Conservation (phyloP, 164 flowering plant genomes). For the Macadamia integrifolia region DNA sequence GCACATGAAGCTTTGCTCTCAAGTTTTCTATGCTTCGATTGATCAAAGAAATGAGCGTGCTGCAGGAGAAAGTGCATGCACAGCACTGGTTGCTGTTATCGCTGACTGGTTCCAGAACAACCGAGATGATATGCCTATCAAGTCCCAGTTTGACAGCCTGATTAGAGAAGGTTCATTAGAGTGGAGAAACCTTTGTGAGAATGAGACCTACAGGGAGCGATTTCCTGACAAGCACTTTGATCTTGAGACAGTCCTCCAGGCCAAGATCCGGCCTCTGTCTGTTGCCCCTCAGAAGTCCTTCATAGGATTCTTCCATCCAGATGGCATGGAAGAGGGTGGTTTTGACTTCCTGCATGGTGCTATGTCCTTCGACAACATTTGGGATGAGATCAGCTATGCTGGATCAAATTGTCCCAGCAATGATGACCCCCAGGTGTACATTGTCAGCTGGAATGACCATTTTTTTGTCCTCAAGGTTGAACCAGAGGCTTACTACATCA, state of each 20-base stretch:
- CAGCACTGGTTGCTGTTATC: conserved; percentile 92
- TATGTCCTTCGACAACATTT: conserved; percentile 94
- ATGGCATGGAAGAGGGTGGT: conserved; percentile 67
- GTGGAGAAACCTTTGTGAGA: conserved; percentile 91
- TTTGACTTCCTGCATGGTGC: conserved; percentile 85
- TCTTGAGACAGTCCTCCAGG: conserved; percentile 88
- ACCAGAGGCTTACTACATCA: conserved; percentile 77
- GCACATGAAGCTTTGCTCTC: conserved; percentile 65
- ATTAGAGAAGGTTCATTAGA: conserved; percentile 91
- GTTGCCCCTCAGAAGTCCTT: conserved; percentile 70
- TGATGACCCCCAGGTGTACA: conserved; percentile 49
- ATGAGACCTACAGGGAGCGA: conserved; percentile 52
- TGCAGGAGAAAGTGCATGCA: conserved; percentile 98
- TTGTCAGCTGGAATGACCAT: conserved; percentile 97
- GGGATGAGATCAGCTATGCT: conserved; percentile 75
- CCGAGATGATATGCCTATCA: conserved; percentile 68
- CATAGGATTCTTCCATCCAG: conserved; percentile 90
- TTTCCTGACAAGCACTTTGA: conserved; percentile 98
- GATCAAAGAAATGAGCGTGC: conserved; percentile 94
- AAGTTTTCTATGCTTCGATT: conserved; percentile 90
- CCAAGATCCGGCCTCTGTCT: conserved; percentile 68
- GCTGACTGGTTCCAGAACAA: conserved; percentile 91
- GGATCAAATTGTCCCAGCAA: conserved; percentile 22
- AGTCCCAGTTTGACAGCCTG: conserved; percentile 81
- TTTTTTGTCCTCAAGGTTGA: conserved; percentile 91